Conservation (phyloP, 495 filamentous ascomycete genomes). For the Penicillium waksmanii region DNA sequence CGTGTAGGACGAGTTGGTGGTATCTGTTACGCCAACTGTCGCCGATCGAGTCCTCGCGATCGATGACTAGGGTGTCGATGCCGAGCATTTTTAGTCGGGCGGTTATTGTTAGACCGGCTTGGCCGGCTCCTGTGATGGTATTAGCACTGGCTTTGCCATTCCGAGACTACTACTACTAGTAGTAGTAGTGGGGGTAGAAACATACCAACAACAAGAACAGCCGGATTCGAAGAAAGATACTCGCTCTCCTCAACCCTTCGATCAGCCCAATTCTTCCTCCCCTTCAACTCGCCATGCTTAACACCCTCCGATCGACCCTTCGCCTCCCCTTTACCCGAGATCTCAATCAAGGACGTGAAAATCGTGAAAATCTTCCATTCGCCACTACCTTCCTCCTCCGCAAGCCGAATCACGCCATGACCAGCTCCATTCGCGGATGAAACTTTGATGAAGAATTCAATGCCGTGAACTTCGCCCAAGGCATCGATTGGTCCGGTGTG, state of each 20-base stretch:
- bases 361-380: constrained; percentile 69
- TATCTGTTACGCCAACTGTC: constrained; percentile 79
- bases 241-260: constrained; percentile 56
- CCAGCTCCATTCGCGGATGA: constrained; percentile 55
- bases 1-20: constrained; percentile 68
- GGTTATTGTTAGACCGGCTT: constrained; percentile 60
- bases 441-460: constrained; percentile 55
- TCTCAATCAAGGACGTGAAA: constrained; percentile 56
- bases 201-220: constrained; percentile 71
- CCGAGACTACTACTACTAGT: no score
- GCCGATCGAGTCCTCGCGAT: constrained; percentile 66
- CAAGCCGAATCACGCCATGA: constrained; percentile 57
- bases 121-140: constrained; percentile 46
- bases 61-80: constrained; percentile 66
- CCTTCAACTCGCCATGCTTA: constrained; percentile 54
- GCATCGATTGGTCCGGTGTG: constrained; percentile 52
- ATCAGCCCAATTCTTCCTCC: constrained; percentile 69
- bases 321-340: constrained; percentile 55
- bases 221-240: constrained; percentile 51
- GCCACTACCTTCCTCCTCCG: constrained; percentile 40
- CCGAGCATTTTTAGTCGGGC: constrained; percentile 75
- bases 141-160: constrained; percentile 15
- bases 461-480: constrained; percentile 52
- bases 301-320: constrained; percentile 47
- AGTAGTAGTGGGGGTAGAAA: background rate